A percentile compares a stretch with the other conserved stretches of the same genome.
These are phyloP conservation scores for Pestalotiopsis sp. DNA, from an alignment of 2,329 filamentous ascomycete genomes.

Conservation along the genomic window DNA sequence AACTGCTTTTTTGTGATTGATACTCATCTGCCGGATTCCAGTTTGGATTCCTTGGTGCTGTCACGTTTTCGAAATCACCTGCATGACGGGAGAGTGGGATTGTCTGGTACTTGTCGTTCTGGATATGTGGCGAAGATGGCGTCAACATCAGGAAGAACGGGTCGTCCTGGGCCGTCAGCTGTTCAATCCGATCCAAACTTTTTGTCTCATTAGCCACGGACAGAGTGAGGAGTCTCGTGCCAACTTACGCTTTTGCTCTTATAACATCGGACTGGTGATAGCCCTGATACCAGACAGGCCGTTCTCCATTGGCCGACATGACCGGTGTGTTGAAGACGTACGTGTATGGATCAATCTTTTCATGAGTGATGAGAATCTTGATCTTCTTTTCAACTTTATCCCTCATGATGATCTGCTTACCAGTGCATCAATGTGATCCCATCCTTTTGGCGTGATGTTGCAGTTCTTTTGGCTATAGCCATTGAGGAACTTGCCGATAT, in stretches of 20 bases:
- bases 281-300: conserved; percentile 20
- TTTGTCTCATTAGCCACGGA: background rate
- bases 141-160: conserved; percentile 4
- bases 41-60: background rate
- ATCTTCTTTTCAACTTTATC: background rate
- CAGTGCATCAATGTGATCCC: conserved; percentile 16
- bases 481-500: conserved; percentile 13
- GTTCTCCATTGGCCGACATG: conserved; percentile 10
- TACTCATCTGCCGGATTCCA: background rate
- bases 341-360: conserved; percentile 8
- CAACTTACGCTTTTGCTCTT: background rate
- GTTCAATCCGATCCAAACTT: conserved; percentile 1
- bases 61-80: background rate
- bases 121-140: conserved; percentile 15
- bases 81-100: background rate
- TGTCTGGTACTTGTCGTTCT: background rate
- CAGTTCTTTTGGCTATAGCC: conserved; percentile 1
- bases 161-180: background rate
- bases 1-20: background rate
- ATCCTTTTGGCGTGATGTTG: background rate
- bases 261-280: conserved; percentile 44
- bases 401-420: background rate
- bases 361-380: background rate
- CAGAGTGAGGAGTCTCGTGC: rapidly evolving
- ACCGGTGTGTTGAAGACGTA: conserved; percentile 10